These are phyloP conservation scores for Raphanus hybrid DNA, from an alignment of 441 rosid species.

Conservation along the genomic window DNA sequence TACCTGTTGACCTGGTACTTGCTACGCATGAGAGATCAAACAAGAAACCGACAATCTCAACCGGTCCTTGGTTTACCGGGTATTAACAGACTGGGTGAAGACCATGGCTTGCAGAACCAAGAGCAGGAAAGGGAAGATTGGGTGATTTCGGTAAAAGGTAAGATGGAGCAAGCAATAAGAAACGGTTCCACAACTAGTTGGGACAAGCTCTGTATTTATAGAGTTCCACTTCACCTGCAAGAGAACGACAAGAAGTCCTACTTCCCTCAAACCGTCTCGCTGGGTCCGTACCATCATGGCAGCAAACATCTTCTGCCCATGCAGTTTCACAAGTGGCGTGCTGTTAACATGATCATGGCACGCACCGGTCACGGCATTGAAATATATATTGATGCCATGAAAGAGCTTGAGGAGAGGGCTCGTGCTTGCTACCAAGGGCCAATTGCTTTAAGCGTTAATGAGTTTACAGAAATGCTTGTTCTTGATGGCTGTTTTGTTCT, in stretches of 20 bases:
- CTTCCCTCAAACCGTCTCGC: constrained; percentile 71
- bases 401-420: constrained; percentile 67
- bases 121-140: constrained; percentile 52
- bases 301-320: constrained; percentile 61
- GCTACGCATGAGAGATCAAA: constrained; percentile 62
- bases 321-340: constrained; percentile 83
- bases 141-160: constrained; percentile 65
- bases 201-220: constrained; percentile 65
- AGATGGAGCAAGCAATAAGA: constrained; percentile 56
- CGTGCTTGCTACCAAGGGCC: constrained; percentile 71
- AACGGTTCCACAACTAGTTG: constrained; percentile 59
- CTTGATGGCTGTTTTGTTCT: constrained; percentile 82
- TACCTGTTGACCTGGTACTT: constrained; percentile 85
- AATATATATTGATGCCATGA: constrained; percentile 59
- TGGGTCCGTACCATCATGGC: constrained; percentile 88
- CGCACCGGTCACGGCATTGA: constrained; percentile 55
- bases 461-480: constrained; percentile 84
- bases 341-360: constrained; percentile 60
- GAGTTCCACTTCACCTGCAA: constrained; percentile 67
- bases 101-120: background rate
- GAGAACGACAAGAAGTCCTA: constrained; percentile 76
- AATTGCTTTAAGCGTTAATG: constrained; percentile 54
- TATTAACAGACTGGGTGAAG: constrained; percentile 35
- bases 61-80: constrained; percentile 26
- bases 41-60: constrained; percentile 26